phyloP scores from a whole-genome alignment of 2,329 filamentous ascomycete genomes.

The Fusarium citri region DNA sequence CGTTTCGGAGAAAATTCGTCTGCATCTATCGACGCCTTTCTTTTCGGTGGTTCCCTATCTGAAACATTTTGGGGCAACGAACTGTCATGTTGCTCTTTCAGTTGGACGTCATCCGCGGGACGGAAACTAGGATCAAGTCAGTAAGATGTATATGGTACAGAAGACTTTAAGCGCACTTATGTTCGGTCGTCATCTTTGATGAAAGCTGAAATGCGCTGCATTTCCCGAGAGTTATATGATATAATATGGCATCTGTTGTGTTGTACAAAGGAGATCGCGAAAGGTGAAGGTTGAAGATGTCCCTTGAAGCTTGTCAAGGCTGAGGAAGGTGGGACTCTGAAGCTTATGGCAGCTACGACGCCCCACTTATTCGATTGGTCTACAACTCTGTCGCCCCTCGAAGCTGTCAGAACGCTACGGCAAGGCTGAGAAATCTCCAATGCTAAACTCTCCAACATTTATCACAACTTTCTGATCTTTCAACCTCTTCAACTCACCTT shows the following conservation, averaged over 20 bases:
- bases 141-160: slow-evolving; percentile 12
- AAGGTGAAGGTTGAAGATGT: slow-evolving; percentile 11
- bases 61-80: not conserved
- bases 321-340: slow-evolving; percentile 45
- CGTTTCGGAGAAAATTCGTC: slow-evolving; percentile 45
- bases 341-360: slow-evolving; percentile 29
- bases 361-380: slow-evolving; percentile 42
- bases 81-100: slow-evolving; percentile 10
- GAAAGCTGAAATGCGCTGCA: not conserved
- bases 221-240: not conserved
- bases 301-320: slow-evolving; percentile 42
- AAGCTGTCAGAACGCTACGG: slow-evolving; percentile 46
- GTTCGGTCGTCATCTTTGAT: slow-evolving; percentile 36
- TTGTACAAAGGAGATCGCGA: not conserved
- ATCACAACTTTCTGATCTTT: slow-evolving; percentile 8
- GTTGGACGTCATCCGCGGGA: slow-evolving; percentile 25
- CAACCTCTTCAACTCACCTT: slow-evolving; percentile 14
- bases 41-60: slow-evolving; percentile 43
- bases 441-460: slow-evolving; percentile 36
- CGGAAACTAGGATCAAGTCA: slow-evolving; percentile 37
- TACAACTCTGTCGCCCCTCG: slow-evolving; percentile 24
- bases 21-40: slow-evolving; percentile 45
- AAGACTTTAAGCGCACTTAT: slow-evolving; percentile 34
- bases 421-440: slow-evolving; percentile 61
- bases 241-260: not conserved